Base-by-base conservation (phyloP, 768 basidiomycete species). In the Lentinula edodes region DNA sequence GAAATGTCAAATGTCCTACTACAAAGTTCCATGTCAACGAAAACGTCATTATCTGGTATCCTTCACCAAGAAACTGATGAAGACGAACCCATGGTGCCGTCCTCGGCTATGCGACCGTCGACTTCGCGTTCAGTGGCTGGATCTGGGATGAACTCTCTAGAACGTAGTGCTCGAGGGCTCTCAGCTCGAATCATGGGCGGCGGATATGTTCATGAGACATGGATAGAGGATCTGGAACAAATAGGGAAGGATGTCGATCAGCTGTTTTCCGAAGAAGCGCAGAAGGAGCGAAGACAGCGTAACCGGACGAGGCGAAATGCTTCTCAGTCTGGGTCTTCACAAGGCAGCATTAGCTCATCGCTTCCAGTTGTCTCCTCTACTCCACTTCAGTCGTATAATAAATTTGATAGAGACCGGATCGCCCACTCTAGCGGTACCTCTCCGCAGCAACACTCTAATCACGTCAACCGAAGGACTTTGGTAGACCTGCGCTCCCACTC, bases 1-100 rank as follows among this genome's bases (percentile, higher is more conserved):
- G 92, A 93, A 70, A 86, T 92, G 79, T 93, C 91, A 5, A 93
- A 93, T 61, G 81, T 85, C 2, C 76, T 93, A 10, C 76, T 94
- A 51, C 87, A 90, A 68, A 86, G 84, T 12, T 88, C 89, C 20
- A 87, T 92, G 66, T 82, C 86, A 43, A 87, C 91, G 0, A 87
- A 89, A 64, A 78, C 85, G 12, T 83, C 76, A 38, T 74, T 81
- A 41, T 78, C 78, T 38, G 61, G 13, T 51, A 62, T 35, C 38
- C 63, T 39, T 55, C 54, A 18, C 62, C 62, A 8, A 38, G 61
- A 28, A 52, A 56, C 38, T 50, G 45, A 45, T 36, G 48, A 51
- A 8, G 45, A 56, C n/a, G 28, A 51, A 61, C 1, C 42, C 60
- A 3, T 32, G 9, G 18, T 23, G 8, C 2, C 20, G 7, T 16